These are phyloP conservation scores for Diaporthe sp. DNA, from an alignment of 2,329 filamentous ascomycete genomes.

Conservation along the genomic window DNA sequence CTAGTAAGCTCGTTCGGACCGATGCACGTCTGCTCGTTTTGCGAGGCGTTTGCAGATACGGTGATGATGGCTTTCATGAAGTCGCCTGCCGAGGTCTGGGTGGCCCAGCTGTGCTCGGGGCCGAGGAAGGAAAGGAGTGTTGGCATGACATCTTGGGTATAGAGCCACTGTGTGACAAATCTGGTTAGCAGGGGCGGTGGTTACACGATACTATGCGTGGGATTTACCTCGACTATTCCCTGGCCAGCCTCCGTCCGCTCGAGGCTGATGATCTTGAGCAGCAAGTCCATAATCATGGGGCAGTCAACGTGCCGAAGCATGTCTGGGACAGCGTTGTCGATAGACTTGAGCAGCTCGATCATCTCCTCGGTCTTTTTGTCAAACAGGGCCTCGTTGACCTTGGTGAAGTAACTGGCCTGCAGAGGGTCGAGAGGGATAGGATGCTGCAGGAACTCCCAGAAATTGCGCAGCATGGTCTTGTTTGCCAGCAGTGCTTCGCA, in stretches of 20 bases:
- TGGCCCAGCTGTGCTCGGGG: constrained; percentile 86
- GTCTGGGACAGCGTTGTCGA: constrained; percentile 85
- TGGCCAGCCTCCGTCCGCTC: constrained; percentile 93
- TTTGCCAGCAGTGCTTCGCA: constrained; percentile 93
- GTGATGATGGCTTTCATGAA: constrained; percentile 99
- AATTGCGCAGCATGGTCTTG: constrained; percentile 80
- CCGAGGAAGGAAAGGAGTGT: constrained; percentile 88
- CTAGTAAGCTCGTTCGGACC: constrained; percentile 97
- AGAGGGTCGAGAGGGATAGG: constrained; percentile 90
- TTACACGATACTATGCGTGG: constrained; percentile 22
- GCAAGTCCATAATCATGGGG: constrained; percentile 97
- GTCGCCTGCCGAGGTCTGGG: constrained; percentile 96
- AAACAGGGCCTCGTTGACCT: constrained; percentile 97
- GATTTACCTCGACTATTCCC: constrained; percentile 89
- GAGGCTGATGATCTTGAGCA: constrained; percentile 96
- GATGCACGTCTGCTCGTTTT: constrained; percentile 98
- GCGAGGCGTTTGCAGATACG: constrained; percentile 97
- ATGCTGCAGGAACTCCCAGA: constrained; percentile 91
- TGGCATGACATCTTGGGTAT: constrained; percentile 89
- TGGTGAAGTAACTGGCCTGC: constrained; percentile 98
- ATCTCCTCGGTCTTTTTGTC: constrained; percentile 99
- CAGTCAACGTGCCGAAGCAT: constrained; percentile 96
- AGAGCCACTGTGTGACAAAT: constrained; percentile 79
- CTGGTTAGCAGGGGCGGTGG: constrained; percentile 28
- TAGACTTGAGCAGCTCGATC: constrained; percentile 87